Evolutionary conservation across 495 filamentous ascomycete species (phyloP).

Genomic region (Penicillium ucsense): DNA sequence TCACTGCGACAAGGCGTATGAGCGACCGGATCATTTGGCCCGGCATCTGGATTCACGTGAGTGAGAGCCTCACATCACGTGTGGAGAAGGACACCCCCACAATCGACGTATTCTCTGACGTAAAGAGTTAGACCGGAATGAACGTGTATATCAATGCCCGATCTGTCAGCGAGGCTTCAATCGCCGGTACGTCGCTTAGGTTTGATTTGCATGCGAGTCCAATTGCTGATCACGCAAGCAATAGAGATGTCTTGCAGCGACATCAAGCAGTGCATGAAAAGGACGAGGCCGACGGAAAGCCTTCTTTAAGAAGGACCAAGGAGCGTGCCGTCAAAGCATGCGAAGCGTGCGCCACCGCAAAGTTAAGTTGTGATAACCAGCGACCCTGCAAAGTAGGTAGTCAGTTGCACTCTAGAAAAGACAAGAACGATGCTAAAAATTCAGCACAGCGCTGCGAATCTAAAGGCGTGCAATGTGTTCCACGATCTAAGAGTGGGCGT

Average conservation of each 20-base stretch:
- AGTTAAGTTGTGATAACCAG: slow-evolving; percentile 18
- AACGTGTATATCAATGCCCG: slow-evolving; percentile 14
- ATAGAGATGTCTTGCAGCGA: slow-evolving; percentile 16
- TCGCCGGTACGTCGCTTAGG: slow-evolving; percentile 6
- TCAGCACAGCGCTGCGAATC: slow-evolving; percentile 6
- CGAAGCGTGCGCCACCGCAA: slow-evolving; percentile 14
- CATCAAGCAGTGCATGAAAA: slow-evolving; percentile 17
- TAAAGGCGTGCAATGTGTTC: slow-evolving; percentile 8
- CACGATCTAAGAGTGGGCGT: not conserved
- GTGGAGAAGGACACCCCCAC: no score
- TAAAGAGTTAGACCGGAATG: slow-evolving; percentile 10
- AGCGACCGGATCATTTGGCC: slow-evolving; percentile 19
- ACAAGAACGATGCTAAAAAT: no score
- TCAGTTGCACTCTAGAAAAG: no score
- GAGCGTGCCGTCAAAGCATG: slow-evolving; percentile 16
- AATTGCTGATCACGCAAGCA: not conserved
- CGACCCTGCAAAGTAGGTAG: slow-evolving; percentile 14
- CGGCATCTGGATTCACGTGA: slow-evolving; percentile 22
- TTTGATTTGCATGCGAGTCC: no score
- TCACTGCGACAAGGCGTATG: slow-evolving; percentile 18
- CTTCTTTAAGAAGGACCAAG: not conserved
- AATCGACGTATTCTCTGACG: no score
- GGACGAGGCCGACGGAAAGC: slow-evolving; percentile 4
- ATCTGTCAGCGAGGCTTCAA: slow-evolving; percentile 15
- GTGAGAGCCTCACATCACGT: not conserved